Evolutionary conservation across 306 rosid genomes (phyloP), one percentile per base, ranked within the genome.

Genomic region (Aeschynomene evenia): DNA sequence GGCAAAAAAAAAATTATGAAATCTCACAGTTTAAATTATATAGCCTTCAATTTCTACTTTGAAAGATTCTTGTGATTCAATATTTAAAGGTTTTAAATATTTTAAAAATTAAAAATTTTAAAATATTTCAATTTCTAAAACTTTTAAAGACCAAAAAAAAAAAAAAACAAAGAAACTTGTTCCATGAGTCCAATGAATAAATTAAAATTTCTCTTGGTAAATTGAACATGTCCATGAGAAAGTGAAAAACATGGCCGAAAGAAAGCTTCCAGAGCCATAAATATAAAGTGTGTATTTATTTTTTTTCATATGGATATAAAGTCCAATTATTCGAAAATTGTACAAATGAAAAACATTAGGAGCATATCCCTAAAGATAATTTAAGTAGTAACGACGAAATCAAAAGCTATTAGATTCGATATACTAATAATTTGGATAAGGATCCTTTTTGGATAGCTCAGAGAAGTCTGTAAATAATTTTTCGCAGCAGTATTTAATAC

Each of bases 351-450:
- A n/a, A 9, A 37, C 42, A 9, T 0, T 21, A 36, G 63, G 60
- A 53, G 26, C 52, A 19, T 23, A n/a, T 36, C 10, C 62, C 73
- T 51, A 51, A 68, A 33, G 26, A 49, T 13, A 49, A 18, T 9
- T 48, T 66, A 33, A 16, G 55, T 54, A 23, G 24, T 54, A 28
- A 54, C 36, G 19, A 26, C 18, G 60, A 54, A 54, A 54, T 16
- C 60, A 54, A 22, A 54, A 54, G 60, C 60, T 53, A 23, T 50
- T 7, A 21, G 61, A 67, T 51, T 51, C 72, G 34, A 50, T 67
- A 50, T 19, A 31, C 61, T 48, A 7, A 50, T 11, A 48, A 49
- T 19, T 66, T 28, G 34, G 68, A 63, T 29, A n/a, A 31, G 24
- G 24, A n/a, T 11, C 19, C 7, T 2, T 7, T 0, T 15, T n/a